A percentile compares a stretch with the other conserved stretches of the same genome.
These are phyloP conservation scores for Amanita jacksonii DNA, from an alignment of 768 basidiomycete genomes.

Conservation along the genomic window DNA sequence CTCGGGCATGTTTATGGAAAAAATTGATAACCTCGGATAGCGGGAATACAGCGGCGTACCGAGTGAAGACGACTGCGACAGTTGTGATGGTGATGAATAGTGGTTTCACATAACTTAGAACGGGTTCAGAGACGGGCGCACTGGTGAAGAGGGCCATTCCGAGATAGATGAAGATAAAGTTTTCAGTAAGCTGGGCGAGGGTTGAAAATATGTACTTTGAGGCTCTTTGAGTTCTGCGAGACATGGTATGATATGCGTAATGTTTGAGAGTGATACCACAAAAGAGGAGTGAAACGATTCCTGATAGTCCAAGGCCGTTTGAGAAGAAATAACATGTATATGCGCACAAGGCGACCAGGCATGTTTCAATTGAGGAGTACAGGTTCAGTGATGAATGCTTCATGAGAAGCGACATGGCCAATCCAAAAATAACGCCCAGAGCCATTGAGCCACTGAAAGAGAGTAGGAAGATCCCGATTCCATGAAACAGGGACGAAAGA, in stretches of 20 bases:
- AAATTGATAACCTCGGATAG: conserved; percentile 93
- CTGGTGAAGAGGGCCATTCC: conserved; percentile 94
- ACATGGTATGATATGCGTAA: conserved; percentile 99
- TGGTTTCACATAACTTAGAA: conserved; percentile 85
- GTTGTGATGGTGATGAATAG: conserved; percentile 90
- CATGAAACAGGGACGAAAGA: conserved; percentile 84
- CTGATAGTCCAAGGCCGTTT: conserved; percentile 90
- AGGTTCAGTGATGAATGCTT: conserved; percentile 85
- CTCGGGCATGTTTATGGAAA: conserved; percentile 73
- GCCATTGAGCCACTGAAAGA: conserved; percentile 94
- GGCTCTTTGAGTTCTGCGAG: conserved; percentile 83
- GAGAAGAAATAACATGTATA: conserved; percentile 99
- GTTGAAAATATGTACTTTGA: conserved; percentile 94
- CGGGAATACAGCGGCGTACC: conserved; percentile 94
- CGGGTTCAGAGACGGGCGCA: conserved; percentile 65
- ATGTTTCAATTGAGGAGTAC: conserved; percentile 95
- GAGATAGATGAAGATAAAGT: conserved; percentile 99
- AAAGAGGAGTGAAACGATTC: conserved; percentile 95
- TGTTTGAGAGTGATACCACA: conserved; percentile 99
- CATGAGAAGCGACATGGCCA: conserved; percentile 83
- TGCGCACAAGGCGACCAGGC: conserved; percentile 87
- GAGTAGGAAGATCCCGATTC: conserved; percentile 94
- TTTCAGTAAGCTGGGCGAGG: conserved; percentile 91
- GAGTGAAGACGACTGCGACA: conserved; percentile 87
- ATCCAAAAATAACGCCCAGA: conserved; percentile 85